Base-by-base conservation (phyloP, 768 basidiomycete species). In the Sporobolomyces roseus region DNA sequence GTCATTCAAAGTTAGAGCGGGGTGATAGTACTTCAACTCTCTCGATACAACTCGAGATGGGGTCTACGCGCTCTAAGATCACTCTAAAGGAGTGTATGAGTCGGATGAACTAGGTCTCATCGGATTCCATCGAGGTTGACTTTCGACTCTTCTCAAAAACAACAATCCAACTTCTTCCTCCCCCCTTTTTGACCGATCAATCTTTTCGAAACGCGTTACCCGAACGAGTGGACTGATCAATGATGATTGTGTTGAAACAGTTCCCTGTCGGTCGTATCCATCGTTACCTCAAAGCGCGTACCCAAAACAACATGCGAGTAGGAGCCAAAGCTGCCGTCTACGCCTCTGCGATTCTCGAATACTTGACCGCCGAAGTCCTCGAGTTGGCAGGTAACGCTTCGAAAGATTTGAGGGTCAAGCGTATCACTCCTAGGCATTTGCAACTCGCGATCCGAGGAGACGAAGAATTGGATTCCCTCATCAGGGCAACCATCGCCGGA, bases 221-320 rank as follows among this genome's bases (percentile, higher is more conserved):
- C n/a, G n/a, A n/a, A n/a, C n/a, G n/a, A n/a, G n/a, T n/a, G n/a
- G n/a, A n/a, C n/a, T n/a, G n/a, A n/a, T n/a, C n/a, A n/a, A n/a
- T n/a, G 9, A 41, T 41, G 10, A 9, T 41, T 17, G 38, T 41
- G 9, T 9, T 41, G 38, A 0, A 50, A 16, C 74, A 93, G 91
- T 96, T 96, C 79, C 92, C 93, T 43, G 93, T 96, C 51, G 92
- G 93, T 58, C 93, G 93, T 90, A 93, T 96, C 64, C 93, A 98
- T 78, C 86, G 93, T 82, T 94, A 90, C 80, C 81, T 96, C 73
- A 93, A 96, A 79, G 88, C 88, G 77, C 85, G 89, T 72, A 94
- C 91, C 23, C 90, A 92, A 78, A 88, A 93, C 80, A 93, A 93
- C 77, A 87, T 94, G 61, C 88, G 93, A 43, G 91, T 98, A 72